Evolutionary conservation across 495 filamentous ascomycete species (phyloP), one percentile per base, ranked within the genome.

Genomic region (Emericellopsis terricola): DNA sequence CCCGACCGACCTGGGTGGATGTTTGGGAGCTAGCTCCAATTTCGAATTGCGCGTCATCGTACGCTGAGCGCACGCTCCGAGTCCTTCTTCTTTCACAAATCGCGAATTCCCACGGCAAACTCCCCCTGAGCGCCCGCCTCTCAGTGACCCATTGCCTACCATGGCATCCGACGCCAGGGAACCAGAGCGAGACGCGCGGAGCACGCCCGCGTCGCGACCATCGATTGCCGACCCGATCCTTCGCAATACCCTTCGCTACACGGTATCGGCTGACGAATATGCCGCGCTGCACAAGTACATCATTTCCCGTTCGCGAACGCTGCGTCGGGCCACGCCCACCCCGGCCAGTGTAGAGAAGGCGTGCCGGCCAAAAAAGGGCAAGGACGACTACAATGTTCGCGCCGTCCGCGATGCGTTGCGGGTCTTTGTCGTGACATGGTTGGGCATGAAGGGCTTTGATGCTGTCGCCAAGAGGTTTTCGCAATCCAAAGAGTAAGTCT

Each of bases 201-300:
- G n/a, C n/a, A n/a, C n/a, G n/a, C n/a, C n/a, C n/a, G n/a, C n/a
- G n/a, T n/a, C n/a, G n/a, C n/a, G n/a, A n/a, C n/a, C n/a, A n/a
- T n/a, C n/a, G n/a, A n/a, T n/a, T n/a, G n/a, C 62, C 36, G 73
- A 78, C 35, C 70, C 71, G 15, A 60, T 78, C 44, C 59, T 74
- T 17, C 80, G 79, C 53, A 85, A 83, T 53, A 74, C 79, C 27
- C 64, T 92, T 34, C 72, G 83, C 41, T 77, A 89, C 53, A 82
- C 76, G 37, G 68, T 94, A 29, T 85, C 77, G 52, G 74, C 78
- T 29, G 73, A 76, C 51, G 85, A 94, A 49, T 92, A 94, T 55
- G 69, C 77, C 40, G 60, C 74, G 2, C 69, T 94, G 15, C 80
- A 92, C 53, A 73, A 73, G 46, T 77, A 81, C 43, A 68, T 83